These are phyloP conservation scores for Carallia brachiata DNA, from an alignment of 345 rosid species.

Conservation along the genomic window DNA sequence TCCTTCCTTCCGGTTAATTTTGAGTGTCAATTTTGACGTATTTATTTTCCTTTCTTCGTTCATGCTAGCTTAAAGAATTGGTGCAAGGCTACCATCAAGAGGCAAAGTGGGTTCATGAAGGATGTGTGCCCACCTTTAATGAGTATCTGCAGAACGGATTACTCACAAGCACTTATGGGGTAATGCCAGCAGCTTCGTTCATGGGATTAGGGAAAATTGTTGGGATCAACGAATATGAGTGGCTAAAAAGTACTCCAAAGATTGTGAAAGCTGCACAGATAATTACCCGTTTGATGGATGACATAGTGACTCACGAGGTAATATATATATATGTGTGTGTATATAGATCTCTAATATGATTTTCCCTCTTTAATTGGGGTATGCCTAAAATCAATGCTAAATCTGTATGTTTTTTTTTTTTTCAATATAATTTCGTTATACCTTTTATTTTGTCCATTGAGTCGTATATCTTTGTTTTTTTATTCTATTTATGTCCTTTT, in stretches of 20 bases:
- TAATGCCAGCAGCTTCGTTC: not conserved
- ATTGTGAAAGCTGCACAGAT: not conserved
- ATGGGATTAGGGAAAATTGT: not conserved
- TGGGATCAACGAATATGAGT: conserved; percentile 5
- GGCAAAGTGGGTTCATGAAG: not conserved
- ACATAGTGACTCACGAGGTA: conserved; percentile 4
- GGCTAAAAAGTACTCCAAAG: conserved; percentile 2
- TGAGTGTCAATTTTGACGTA: too few species aligned
- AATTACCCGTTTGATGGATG: conserved; percentile 2
- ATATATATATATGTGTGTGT: too few species aligned
- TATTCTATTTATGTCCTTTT: too few species aligned
- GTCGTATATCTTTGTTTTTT: too few species aligned
- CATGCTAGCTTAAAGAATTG: not conserved
- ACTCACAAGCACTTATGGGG: not conserved
- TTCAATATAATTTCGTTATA: too few species aligned
- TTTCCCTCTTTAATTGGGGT: too few species aligned
- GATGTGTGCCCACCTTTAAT: conserved; percentile 2
- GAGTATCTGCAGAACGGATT: conserved; percentile 2
- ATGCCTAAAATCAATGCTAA: too few species aligned
- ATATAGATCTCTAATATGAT: too few species aligned
- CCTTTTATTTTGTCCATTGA: too few species aligned
- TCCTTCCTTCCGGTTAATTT: too few species aligned
- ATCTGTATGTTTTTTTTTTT: too few species aligned
- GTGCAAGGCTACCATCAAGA: not conserved
- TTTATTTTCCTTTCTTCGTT: not conserved